phyloP scores from a whole-genome alignment of 2,329 filamentous ascomycete species.

The Phaeoacremonium minimum region DNA sequence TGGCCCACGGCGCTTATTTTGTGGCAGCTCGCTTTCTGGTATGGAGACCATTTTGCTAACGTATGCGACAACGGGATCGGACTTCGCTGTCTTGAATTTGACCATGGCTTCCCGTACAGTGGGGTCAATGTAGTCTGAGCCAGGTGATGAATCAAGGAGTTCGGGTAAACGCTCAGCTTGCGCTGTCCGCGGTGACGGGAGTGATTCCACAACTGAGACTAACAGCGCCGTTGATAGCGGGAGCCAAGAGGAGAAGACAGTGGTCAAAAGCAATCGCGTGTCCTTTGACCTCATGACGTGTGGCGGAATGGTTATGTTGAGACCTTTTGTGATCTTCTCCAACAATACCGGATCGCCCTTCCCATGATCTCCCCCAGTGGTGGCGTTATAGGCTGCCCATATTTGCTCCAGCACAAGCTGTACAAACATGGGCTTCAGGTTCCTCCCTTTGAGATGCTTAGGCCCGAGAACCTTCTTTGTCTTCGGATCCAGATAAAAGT shows the following conservation, averaged over 20 bases:
- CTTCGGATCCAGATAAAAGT: slow-evolving; percentile 94
- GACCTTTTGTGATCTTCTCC: slow-evolving; percentile 92
- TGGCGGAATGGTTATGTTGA: slow-evolving; percentile 78
- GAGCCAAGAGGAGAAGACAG: slow-evolving; percentile 85
- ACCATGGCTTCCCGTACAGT: slow-evolving; percentile 76
- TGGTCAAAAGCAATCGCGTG: slow-evolving; percentile 75
- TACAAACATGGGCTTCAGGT: slow-evolving; percentile 94
- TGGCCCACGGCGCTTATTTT: slow-evolving; percentile 74
- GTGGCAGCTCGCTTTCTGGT: slow-evolving; percentile 83
- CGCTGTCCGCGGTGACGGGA: slow-evolving; percentile 77
- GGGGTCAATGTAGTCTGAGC: slow-evolving; percentile 64
- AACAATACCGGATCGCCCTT: slow-evolving; percentile 78
- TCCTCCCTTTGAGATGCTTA: slow-evolving; percentile 89
- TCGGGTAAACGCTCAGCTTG: slow-evolving; percentile 77
- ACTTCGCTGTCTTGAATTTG: slow-evolving; percentile 65
- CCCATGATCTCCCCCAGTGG: slow-evolving; percentile 73
- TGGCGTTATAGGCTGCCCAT: slow-evolving; percentile 93
- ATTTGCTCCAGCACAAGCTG: slow-evolving; percentile 93
- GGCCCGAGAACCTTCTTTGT: slow-evolving; percentile 87
- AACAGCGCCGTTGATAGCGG: slow-evolving; percentile 88
- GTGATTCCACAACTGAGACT: slow-evolving; percentile 88
- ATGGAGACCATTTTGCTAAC: slow-evolving; percentile 98
- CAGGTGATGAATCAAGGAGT: slow-evolving; percentile 76
- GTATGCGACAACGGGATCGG: slow-evolving; percentile 83
- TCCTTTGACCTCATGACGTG: slow-evolving; percentile 83